A percentile compares a stretch with the other conserved stretches of the same genome.
Conservation (phyloP, 1,139 yeast species). For the Protomyces inundatus region DNA sequence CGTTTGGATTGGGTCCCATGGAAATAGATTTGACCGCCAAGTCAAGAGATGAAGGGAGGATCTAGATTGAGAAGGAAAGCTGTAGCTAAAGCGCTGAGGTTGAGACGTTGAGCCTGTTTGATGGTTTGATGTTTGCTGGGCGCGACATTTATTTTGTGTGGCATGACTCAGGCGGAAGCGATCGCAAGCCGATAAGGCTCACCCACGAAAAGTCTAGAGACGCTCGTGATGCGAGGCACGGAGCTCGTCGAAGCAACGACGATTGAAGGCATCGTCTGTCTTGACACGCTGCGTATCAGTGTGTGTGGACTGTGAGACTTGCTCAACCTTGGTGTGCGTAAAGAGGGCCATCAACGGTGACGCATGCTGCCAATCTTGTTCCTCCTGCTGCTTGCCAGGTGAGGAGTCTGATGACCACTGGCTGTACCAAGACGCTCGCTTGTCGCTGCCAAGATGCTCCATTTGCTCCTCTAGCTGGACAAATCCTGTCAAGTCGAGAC, state of each 20-base stretch:
- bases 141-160: no score
- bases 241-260: slow-evolving; percentile 8
- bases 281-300: background rate
- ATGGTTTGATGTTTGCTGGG: no score
- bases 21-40: no score
- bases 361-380: background rate
- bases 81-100: no score
- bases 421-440: background rate
- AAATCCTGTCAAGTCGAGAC: background rate
- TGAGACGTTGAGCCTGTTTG: no score
- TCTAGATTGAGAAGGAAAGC: no score
- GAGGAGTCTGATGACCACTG: background rate
- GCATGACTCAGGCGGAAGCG: no score
- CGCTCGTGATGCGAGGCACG: background rate
- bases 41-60: no score
- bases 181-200: no score
- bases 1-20: no score
- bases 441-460: background rate
- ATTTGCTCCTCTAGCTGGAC: background rate
- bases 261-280: slow-evolving; percentile 11
- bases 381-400: background rate
- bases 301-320: background rate
- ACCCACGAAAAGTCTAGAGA: background rate
- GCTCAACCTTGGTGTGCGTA: background rate
- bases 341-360: background rate